Percentiles rank a stretch among this genome's conserved stretches.
phyloP scores from a whole-genome alignment of 2,329 filamentous ascomycete genomes.

The Scedosporium dehoogii region DNA sequence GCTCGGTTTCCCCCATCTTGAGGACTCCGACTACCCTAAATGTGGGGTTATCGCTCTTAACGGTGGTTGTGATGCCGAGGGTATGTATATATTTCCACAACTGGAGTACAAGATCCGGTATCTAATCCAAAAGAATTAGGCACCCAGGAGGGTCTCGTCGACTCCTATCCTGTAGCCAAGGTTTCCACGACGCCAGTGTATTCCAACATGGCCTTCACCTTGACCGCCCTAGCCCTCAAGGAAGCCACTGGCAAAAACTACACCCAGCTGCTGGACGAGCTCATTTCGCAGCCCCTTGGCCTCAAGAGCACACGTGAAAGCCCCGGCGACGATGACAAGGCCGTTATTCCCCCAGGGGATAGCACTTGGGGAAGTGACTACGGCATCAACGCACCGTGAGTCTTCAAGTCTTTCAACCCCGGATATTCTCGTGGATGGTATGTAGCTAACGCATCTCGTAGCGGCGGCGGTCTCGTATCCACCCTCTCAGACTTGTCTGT shows the following conservation, averaged over 20 bases:
- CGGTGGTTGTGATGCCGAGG: conserved; percentile 19
- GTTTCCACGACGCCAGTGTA: conserved; percentile 20
- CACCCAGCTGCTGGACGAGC: conserved; percentile 14
- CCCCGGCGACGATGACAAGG: conserved; percentile 19
- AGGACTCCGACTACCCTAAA: conserved; percentile 21
- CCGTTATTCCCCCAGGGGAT: conserved; percentile 22
- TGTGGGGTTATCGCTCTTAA: conserved; percentile 28
- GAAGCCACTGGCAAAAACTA: conserved; percentile 19
- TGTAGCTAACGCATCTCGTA: conserved; percentile 5
- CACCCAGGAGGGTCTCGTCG: conserved; percentile 21
- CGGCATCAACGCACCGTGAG: conserved; percentile 21
- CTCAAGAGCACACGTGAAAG: conserved; percentile 15
- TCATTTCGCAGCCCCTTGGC: conserved; percentile 11
- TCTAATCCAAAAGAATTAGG: conserved; percentile 13
- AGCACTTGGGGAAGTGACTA: conserved; percentile 24
- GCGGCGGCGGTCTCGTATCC: conserved; percentile 24
- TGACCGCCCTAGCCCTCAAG: conserved; percentile 25
- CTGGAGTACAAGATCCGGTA: not conserved
- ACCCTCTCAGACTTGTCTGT: conserved; percentile 21
- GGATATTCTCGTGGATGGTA: not conserved
- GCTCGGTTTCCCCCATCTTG: conserved; percentile 25
- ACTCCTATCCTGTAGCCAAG: conserved; percentile 17
- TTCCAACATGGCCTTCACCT: conserved; percentile 28
- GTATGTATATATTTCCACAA: conserved; percentile 13
- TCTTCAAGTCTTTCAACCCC: conserved; percentile 1